phyloP scores from a whole-genome alignment of 2,329 filamentous ascomycete genomes.

The Colletotrichum sansevieriae region DNA sequence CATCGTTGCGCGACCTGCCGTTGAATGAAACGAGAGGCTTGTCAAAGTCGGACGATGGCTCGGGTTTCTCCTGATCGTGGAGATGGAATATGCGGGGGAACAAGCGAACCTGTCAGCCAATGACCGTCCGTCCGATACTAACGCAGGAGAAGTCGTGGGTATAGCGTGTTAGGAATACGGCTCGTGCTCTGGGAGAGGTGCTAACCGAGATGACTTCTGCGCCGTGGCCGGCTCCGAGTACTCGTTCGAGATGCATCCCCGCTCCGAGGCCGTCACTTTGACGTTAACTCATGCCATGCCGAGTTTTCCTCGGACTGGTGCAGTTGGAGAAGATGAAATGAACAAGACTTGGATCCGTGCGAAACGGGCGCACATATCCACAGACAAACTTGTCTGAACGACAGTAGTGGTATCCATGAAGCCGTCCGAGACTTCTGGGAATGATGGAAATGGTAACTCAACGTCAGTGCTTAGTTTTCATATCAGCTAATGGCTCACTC shows the following conservation, averaged over 20 bases:
- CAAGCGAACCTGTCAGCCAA: constrained; percentile 29
- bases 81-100: constrained; percentile 28
- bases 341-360: too few relatives aligned
- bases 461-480: too few relatives aligned
- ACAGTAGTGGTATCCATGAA: too few relatives aligned
- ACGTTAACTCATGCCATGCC: too few relatives aligned
- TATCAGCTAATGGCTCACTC: too few relatives aligned
- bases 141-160: background rate
- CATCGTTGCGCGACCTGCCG: background rate
- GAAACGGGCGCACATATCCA: too few relatives aligned
- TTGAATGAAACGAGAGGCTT: background rate
- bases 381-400: too few relatives aligned
- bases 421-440: too few relatives aligned
- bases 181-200: background rate
- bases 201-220: constrained; percentile 35
- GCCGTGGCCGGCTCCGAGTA: background rate
- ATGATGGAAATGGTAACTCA: too few relatives aligned
- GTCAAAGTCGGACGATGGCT: background rate
- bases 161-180: constrained; percentile 16
- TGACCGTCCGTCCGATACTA: constrained; percentile 14
- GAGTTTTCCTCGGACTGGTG: too few relatives aligned
- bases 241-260: background rate
- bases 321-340: too few relatives aligned
- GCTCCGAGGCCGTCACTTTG: background rate
- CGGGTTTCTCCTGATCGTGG: background rate